Evolutionary conservation across 2,329 filamentous ascomycete genomes (phyloP), one percentile per base, ranked within the genome.

Genomic region (Aspergillus costaricaensis): DNA sequence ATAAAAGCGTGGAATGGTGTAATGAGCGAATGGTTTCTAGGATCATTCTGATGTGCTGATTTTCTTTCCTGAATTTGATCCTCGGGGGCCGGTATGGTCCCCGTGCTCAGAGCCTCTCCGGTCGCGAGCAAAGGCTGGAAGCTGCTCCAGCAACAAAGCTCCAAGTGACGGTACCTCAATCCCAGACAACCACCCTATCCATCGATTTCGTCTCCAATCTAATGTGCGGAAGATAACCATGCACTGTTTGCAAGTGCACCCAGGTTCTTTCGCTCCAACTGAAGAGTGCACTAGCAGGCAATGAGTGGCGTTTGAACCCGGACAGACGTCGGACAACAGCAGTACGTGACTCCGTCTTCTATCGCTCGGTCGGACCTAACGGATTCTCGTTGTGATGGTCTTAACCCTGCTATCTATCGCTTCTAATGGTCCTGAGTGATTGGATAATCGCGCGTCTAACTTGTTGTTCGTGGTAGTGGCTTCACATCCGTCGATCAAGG

Each of bases 401-500:
- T 52, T 21, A 41, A 59, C 48, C 36, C 14, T 36, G 12, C 38
- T 41, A 23, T 47, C 3, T 21, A 51, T 56, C 50, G 53, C 25
- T 36, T 48, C 36, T 25, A 39, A 55, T 19, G 38, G 48, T 21
- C 8, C 41, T 36, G 48, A 10, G 12, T 57, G 57, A 48, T 12
- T 39, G n/a, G 19, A 55, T 21, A 15, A 14, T 14, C 58, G 38
- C 44, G 56, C 38, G 38, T 54, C 53, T 65, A 54, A 67, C 55
- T 47, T 51, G 21, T 48, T 62, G 59, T 38, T 50, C 60, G 36
- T 60, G 25, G 39, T 61, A 76, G 75, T 76, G 72, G 72, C 75
- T 63, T 73, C 75, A 62, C 70, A 78, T 68, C 69, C 71, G 57
- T 69, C 72, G 65, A 75, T 76, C 67, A 69, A 73, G 63, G 65